Evolutionary conservation across 2,329 filamentous ascomycete species (phyloP).

Genomic region (Fusarium succisae): DNA sequence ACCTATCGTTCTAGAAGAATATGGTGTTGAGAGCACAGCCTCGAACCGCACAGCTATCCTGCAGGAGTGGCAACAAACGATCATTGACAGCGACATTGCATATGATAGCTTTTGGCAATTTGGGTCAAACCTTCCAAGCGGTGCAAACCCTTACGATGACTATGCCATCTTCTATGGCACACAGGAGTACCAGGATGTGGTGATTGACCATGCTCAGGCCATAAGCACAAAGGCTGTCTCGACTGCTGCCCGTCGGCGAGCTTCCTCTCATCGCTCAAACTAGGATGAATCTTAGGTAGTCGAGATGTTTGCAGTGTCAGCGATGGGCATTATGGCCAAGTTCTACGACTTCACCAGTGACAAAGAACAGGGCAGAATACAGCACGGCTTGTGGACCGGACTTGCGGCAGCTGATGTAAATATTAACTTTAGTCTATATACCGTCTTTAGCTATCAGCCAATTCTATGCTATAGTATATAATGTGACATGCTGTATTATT

Average conservation of each 20-base stretch:
- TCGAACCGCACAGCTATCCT: neutral
- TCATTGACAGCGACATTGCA: neutral
- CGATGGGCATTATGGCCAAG: accelerated
- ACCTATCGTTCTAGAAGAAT: neutral
- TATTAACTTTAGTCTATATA: accelerated
- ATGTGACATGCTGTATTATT: too few species aligned
- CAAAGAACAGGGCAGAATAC: accelerated
- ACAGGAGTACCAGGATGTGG: neutral
- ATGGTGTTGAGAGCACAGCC: neutral
- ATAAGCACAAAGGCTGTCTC: neutral
- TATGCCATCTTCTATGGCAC: neutral
- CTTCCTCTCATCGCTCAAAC: neutral
- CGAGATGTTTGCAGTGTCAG: neutral
- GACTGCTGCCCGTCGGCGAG: neutral
- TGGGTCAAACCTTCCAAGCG: neutral
- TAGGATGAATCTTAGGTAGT: neutral
- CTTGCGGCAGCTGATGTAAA: too few species aligned
- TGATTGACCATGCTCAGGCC: neutral
- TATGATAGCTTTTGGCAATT: slow-evolving; percentile 1
- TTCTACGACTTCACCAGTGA: accelerated
- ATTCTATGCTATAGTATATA: accelerated
- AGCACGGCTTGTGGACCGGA: too few species aligned
- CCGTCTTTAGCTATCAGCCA: accelerated
- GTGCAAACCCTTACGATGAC: neutral
- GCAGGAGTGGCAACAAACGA: neutral